Evolutionary conservation across 2,329 filamentous ascomycete genomes (phyloP), one percentile per base, ranked within the genome.

Genomic region (Periglandula ipomoeae): DNA sequence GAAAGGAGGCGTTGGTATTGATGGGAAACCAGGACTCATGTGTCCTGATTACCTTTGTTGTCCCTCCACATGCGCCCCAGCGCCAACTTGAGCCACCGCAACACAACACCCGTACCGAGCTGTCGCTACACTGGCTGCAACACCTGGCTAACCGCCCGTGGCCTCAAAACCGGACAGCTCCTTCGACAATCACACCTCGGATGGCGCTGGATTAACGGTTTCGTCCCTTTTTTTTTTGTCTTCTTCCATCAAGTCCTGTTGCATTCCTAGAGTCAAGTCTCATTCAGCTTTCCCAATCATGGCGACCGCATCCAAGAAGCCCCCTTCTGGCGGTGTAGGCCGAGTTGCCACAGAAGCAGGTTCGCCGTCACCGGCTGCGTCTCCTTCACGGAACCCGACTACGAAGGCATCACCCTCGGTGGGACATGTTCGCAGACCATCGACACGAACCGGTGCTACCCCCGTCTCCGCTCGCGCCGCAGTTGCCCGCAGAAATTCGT

Each of bases 381-480:
- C 73, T 27, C 64, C 68, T 9, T 64, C 70, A 35, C 68, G 69
- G 49, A 58, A 35, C 54, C 58, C 61, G 52, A 59, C 62, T 35
- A 60, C 61, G 47, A 60, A 75, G 53, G 70, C 77, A 22, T 75
- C 79, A 44, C 67, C 68, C 23, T 61, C 67, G 38, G 62, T 61
- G 46, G 62, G 60, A 43, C 65, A 69, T 53, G 70, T 74, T 48
- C 76, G 84, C 52, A 81, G n/a, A n/a, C n/a, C 77, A 42, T 78
- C 83, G 53, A 88, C 87, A 52, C 81, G 86, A 59, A 71, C 71
- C 30, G 76, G 75, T 48, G 78, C 77, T n/a, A n/a, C n/a, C 79
- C 84, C 27, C 10, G 78, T 88, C 20, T 88, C 87, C 52, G 86
- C 86, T 52, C 82, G 87, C 58, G 83, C 83, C 47, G 82, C 84